These are phyloP conservation scores for Anisodus acutangulus DNA, from an alignment of 257 asterid genomes.

Conservation along the genomic window DNA sequence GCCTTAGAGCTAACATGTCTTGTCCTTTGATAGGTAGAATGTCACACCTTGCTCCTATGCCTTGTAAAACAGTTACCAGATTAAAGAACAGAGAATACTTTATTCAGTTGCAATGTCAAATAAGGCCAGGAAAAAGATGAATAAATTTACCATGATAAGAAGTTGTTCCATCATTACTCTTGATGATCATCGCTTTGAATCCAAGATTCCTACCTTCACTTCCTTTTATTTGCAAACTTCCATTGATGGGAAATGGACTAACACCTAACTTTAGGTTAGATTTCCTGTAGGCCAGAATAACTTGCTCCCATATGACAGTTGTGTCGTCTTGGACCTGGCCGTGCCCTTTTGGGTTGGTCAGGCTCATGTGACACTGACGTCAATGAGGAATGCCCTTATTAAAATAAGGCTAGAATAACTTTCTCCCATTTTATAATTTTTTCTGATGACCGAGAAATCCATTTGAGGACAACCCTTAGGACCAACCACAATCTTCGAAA, in stretches of 20 bases:
- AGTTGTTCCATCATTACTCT: not conserved
- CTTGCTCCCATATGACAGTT: not conserved
- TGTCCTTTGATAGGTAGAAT: conserved; percentile 24
- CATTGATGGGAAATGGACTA: not conserved
- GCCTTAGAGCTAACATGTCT: not conserved
- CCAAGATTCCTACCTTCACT: not conserved
- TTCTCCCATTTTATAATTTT: not conserved
- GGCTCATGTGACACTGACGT: too few relatives aligned
- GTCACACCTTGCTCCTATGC: conserved; percentile 15
- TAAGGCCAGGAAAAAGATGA: not conserved
- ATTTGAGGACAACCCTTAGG: not conserved
- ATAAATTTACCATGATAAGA: not conserved
- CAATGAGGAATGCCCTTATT: too few relatives aligned
- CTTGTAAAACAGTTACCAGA: not conserved
- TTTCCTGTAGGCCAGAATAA: not conserved
- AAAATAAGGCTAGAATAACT: not conserved
- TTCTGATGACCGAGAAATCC: not conserved
- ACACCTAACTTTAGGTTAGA: not conserved
- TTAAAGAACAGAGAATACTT: not conserved
- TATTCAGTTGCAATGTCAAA: not conserved
- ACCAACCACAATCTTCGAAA: not conserved
- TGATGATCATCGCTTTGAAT: not conserved
- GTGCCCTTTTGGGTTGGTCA: too few relatives aligned
- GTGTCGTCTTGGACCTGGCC: too few relatives aligned
- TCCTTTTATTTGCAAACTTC: not conserved